Percentiles rank a stretch among this genome's conserved stretches.
Conservation (phyloP, 1,284 basidiomycete species). For the Irpex sp. region DNA sequence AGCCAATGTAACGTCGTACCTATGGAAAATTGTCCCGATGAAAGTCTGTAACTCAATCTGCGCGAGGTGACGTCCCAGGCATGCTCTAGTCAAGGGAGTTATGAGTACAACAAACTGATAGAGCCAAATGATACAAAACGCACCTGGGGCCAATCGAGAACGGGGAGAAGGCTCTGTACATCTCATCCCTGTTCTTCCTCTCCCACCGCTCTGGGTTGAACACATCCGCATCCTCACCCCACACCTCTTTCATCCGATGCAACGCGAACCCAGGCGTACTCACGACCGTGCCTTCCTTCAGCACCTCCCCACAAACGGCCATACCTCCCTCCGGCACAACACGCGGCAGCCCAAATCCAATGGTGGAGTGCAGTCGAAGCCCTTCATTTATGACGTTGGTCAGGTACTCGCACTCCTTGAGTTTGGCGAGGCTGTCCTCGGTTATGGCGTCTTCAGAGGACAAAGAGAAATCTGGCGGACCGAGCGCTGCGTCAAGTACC, state of each 20-base stretch:
- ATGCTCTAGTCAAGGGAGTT: constrained; percentile 33
- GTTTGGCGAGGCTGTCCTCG: background rate
- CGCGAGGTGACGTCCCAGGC: constrained; percentile 69
- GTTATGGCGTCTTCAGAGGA: background rate
- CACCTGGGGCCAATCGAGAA: constrained; percentile 63
- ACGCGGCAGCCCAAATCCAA: constrained; percentile 47
- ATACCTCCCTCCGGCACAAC: constrained; percentile 60
- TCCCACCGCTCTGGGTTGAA: constrained; percentile 11
- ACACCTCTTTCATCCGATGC: constrained; percentile 3
- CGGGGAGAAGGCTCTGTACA: constrained; percentile 6
- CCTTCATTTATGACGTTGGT: constrained; percentile 10
- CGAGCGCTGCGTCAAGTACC: constrained; percentile 7
- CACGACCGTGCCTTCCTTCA: background rate
- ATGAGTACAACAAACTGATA: background rate
- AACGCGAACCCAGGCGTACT: constrained; percentile 4
- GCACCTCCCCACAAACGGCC: background rate
- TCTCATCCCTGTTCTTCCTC: background rate
- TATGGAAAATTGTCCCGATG: constrained; percentile 59
- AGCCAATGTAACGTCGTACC: constrained; percentile 62
- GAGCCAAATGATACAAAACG: constrained; percentile 14
- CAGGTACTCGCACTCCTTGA: constrained; percentile 8
- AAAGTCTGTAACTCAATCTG: constrained; percentile 67
- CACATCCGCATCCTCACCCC: constrained; percentile 10
- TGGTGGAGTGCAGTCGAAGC: constrained; percentile 2
- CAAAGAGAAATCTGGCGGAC: background rate